A percentile compares a stretch with the other conserved stretches of the same genome.
These are phyloP conservation scores for Solanum dulcamara DNA, from an alignment of 257 asterid species.

Conservation along the genomic window DNA sequence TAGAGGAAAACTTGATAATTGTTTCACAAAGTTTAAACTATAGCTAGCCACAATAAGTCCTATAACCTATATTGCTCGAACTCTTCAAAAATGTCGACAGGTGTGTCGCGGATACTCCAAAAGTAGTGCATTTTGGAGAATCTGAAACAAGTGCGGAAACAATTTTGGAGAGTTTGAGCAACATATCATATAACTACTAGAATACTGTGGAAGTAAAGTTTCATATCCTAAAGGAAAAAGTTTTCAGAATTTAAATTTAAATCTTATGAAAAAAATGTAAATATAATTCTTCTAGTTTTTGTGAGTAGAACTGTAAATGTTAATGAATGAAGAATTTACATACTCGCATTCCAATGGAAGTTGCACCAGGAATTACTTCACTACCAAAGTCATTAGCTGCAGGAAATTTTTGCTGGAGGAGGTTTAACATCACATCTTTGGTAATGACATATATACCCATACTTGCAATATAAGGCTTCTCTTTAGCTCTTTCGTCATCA, in stretches of 20 bases:
- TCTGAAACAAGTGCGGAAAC: not conserved
- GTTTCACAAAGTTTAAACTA: not conserved
- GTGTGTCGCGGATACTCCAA: not conserved
- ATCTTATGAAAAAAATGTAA: not conserved
- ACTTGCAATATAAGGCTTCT: slow-evolving; percentile 91
- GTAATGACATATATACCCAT: slow-evolving; percentile 94
- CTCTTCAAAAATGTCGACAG: not conserved
- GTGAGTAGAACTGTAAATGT: not conserved
- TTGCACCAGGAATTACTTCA: slow-evolving; percentile 96
- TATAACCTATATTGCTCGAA: not conserved
- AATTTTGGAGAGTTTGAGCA: no score
- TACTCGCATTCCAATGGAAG: slow-evolving; percentile 76
- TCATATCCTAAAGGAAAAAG: no score
- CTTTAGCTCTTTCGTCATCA: slow-evolving; percentile 80
- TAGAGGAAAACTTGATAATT: no score
- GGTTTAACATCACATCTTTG: slow-evolving; percentile 75
- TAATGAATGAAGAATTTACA: not conserved
- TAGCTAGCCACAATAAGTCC: not conserved
- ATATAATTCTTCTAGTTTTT: not conserved
- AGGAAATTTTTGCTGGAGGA: slow-evolving; percentile 59
- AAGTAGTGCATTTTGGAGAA: not conserved
- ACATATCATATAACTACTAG: not conserved
- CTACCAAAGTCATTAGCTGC: slow-evolving; percentile 93
- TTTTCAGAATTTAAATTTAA: no score
- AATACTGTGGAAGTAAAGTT: not conserved